These are phyloP conservation scores for Cryptococcus neoformans DNA, from an alignment of 1,284 basidiomycete species.

Conservation along the genomic window DNA sequence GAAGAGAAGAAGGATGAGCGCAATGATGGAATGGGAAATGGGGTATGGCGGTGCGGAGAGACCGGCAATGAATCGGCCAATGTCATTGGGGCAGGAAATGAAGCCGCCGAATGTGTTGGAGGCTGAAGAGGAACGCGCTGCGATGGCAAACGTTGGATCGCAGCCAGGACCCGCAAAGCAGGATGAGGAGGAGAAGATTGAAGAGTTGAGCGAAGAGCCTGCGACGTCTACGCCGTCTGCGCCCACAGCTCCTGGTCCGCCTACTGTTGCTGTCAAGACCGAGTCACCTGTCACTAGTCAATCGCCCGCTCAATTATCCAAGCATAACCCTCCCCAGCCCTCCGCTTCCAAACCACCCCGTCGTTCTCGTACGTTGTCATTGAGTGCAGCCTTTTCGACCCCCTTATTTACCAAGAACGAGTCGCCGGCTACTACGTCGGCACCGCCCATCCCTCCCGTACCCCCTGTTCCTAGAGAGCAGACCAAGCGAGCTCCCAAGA, in stretches of 20 bases:
- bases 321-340: background rate
- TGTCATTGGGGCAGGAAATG: constrained; percentile 1
- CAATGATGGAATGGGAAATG: constrained; percentile 5
- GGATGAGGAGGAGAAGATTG: background rate
- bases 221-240: background rate
- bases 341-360: constrained; percentile 2
- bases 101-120: constrained; percentile 1
- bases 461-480: constrained; percentile 6
- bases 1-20: constrained; percentile 16
- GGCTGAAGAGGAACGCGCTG: constrained; percentile 9
- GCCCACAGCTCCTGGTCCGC: background rate
- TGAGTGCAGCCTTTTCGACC: constrained; percentile 14
- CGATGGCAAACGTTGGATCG: background rate
- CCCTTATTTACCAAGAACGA: background rate
- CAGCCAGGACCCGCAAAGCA: background rate
- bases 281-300: background rate
- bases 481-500: constrained; percentile 9
- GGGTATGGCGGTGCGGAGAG: background rate
- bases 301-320: background rate
- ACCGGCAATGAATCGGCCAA: background rate
- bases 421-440: background rate
- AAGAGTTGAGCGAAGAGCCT: background rate
- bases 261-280: background rate
- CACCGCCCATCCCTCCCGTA: constrained; percentile 1
- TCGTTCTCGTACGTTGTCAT: constrained; percentile 16